Evolutionary conservation across 164 flowering plant genomes (phyloP).

Genomic region (Hamamelis virginiana): DNA sequence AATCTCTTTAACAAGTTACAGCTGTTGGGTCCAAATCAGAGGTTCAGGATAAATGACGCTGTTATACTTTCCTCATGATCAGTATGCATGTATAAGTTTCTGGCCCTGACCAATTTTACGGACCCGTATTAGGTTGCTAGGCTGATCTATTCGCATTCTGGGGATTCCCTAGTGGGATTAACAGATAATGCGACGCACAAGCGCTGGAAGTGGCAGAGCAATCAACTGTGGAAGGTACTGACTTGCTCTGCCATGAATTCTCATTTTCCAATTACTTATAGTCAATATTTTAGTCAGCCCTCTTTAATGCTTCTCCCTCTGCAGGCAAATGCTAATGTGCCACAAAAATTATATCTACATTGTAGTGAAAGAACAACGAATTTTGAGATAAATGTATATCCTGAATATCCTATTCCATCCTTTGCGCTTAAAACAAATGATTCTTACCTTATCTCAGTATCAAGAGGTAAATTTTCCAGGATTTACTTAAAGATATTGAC

Average conservation of each 20-base stretch:
- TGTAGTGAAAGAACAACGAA: conserved; percentile 78
- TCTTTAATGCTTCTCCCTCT: no score
- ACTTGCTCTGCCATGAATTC: background rate
- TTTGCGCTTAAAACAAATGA: conserved; percentile 95
- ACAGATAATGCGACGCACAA: conserved; percentile 86
- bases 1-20: no score
- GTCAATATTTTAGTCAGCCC: background rate
- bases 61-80: no score
- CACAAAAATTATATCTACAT: conserved; percentile 75
- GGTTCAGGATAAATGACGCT: no score
- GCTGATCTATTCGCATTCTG: conserved; percentile 81
- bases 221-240: conserved; percentile 50
- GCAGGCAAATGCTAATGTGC: conserved; percentile 64
- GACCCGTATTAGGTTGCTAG: conserved; percentile 84
- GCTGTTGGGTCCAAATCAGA: no score
- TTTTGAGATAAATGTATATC: conserved; percentile 67
- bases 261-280: conserved; percentile 2
- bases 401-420: conserved; percentile 82
- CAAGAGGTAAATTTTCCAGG: conserved; percentile 81
- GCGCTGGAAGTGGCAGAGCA: conserved; percentile 94
- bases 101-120: no score
- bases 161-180: conserved; percentile 69
- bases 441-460: conserved; percentile 88
- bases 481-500: conserved; percentile 87
- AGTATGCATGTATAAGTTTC: no score